Evolutionary conservation across 805 yeast genomes (phyloP).

Genomic region (Kazachstania kunashirensis): DNA sequence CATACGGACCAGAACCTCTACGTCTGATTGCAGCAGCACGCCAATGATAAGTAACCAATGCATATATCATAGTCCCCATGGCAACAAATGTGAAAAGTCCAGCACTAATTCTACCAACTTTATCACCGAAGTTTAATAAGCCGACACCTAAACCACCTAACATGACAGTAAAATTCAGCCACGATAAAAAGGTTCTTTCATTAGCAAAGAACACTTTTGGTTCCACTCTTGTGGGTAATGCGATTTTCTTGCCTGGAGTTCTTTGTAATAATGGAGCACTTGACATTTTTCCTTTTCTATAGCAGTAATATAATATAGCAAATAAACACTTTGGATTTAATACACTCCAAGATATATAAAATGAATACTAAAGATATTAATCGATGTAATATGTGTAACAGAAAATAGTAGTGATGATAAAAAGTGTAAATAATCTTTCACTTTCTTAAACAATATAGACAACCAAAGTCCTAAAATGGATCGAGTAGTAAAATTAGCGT

Average conservation of each 20-base stretch:
- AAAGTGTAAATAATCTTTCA: too few species aligned
- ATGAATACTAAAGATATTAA: too few species aligned
- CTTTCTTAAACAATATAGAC: too few species aligned
- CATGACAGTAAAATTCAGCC: conserved; percentile 98
- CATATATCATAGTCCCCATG: conserved; percentile 96
- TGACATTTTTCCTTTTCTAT: too few species aligned
- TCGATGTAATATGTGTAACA: too few species aligned
- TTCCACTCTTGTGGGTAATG: conserved; percentile 95
- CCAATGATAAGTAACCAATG: conserved; percentile 95
- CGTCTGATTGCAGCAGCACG: conserved; percentile 97
- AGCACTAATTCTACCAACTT: conserved; percentile 84
- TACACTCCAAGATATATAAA: too few species aligned
- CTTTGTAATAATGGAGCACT: conserved; percentile 60
- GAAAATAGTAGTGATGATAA: too few species aligned
- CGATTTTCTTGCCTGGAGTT: conserved; percentile 83
- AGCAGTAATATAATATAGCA: too few species aligned
- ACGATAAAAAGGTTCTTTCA: conserved; percentile 94
- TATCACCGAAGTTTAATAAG: conserved; percentile 90
- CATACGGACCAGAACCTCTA: conserved; percentile 98
- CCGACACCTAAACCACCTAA: conserved; percentile 96
- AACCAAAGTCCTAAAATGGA: too few species aligned
- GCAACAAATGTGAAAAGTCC: conserved; percentile 91
- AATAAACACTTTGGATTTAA: too few species aligned
- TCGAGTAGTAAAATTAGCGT: too few species aligned
- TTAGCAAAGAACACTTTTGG: conserved; percentile 98